phyloP scores from a whole-genome alignment of 2,329 filamentous ascomycete genomes.

The Colletotrichum sp. region DNA sequence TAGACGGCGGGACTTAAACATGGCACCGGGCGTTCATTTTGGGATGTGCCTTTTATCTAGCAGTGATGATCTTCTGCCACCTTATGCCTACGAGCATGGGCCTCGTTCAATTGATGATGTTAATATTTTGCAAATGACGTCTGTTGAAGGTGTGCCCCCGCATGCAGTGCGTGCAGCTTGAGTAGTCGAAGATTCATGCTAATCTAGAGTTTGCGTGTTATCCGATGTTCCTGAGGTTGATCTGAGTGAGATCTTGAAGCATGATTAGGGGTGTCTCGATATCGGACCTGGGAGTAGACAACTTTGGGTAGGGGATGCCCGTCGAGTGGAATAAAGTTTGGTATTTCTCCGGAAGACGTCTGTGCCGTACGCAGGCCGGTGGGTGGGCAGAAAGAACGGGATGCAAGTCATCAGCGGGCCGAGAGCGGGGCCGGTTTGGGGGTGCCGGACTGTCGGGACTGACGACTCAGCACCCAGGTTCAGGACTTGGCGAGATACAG shows the following conservation, averaged over 20 bases:
- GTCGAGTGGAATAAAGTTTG: not conserved
- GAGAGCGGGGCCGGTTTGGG: not conserved
- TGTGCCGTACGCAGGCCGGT: not conserved
- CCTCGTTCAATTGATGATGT: not conserved
- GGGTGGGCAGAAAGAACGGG: not conserved
- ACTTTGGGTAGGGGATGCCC: not conserved
- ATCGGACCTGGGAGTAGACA: not conserved
- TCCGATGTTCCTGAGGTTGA: not conserved
- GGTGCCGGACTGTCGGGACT: not conserved
- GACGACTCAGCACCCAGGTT: not conserved
- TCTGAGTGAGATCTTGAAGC: not conserved
- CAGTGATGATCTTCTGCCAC: slow-evolving; percentile 5
- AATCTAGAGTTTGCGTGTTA: not conserved
- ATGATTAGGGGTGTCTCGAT: not conserved
- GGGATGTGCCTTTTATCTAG: not conserved
- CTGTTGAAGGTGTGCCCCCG: not conserved
- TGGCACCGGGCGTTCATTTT: not conserved
- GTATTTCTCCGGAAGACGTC: not conserved
- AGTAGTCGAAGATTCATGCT: not conserved
- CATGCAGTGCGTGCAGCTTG: not conserved
- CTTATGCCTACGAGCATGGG: slow-evolving; percentile 1
- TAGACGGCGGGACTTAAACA: not conserved
- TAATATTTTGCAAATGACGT: not conserved
- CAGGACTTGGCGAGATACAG: not conserved
- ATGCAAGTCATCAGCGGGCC: not conserved